Conservation (phyloP, 352 stramenopile species). For the Phytophthora crassamura region DNA sequence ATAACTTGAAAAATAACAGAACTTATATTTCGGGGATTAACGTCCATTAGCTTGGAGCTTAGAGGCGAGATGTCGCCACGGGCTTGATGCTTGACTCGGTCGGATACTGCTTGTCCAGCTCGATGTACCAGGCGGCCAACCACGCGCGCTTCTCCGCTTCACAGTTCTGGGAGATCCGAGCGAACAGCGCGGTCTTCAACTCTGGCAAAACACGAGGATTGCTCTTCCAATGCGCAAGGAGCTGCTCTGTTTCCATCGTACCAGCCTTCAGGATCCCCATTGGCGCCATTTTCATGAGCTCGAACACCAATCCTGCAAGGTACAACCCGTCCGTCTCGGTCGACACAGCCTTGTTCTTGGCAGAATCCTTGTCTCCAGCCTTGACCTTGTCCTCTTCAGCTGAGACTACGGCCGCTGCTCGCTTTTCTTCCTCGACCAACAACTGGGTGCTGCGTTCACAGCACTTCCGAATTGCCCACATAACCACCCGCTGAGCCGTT, state of each 20-base stretch:
- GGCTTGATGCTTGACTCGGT: not conserved
- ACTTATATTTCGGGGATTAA: not conserved
- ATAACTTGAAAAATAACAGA: constrained; percentile 12
- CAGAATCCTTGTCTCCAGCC: not conserved
- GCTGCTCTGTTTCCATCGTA: constrained; percentile 51
- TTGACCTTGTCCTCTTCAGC: not conserved
- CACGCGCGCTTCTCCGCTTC: constrained; percentile 68
- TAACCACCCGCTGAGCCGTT: constrained; percentile 41
- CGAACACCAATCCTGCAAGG: constrained; percentile 57
- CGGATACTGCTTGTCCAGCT: constrained; percentile 50
- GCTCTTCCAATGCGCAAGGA: constrained; percentile 34
- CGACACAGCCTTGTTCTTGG: constrained; percentile 2
- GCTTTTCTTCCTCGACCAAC: constrained; percentile 30
- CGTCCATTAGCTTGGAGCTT: constrained; percentile 3
- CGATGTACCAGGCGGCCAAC: constrained; percentile 67
- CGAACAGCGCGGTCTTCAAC: constrained; percentile 53
- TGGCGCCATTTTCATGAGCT: constrained; percentile 69
- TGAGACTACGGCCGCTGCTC: not conserved
- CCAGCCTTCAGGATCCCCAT: constrained; percentile 44
- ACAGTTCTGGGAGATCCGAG: constrained; percentile 59
- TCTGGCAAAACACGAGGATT: constrained; percentile 28
- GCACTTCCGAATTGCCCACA: constrained; percentile 63
- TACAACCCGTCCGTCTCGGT: constrained; percentile 50
- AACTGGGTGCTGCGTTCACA: constrained; percentile 43
- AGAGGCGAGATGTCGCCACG: constrained; percentile 26